These are phyloP conservation scores for Penicillium parvum DNA, from an alignment of 495 filamentous ascomycete species.

Conservation along the genomic window DNA sequence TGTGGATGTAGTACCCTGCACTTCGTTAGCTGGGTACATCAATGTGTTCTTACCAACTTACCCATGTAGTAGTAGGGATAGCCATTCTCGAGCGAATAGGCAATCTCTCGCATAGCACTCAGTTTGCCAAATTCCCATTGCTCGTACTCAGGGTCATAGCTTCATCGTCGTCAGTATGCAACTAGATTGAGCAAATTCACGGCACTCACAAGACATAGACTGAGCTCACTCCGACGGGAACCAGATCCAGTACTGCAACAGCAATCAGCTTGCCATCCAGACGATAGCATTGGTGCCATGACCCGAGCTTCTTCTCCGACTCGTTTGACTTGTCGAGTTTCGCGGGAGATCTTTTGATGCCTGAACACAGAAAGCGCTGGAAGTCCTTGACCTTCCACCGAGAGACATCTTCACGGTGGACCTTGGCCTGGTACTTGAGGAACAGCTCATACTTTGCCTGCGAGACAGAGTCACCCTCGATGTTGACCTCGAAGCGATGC, in stretches of 20 bases:
- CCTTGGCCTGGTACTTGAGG: conserved; percentile 75
- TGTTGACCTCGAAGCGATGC: conserved; percentile 71
- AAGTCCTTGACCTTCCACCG: conserved; percentile 69
- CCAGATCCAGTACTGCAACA: conserved; percentile 80
- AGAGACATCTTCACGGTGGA: conserved; percentile 70
- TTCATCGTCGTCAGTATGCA: conserved; percentile 17
- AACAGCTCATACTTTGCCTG: conserved; percentile 82
- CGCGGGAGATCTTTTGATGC: conserved; percentile 53
- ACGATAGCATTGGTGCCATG: conserved; percentile 94
- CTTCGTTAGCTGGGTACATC: background rate
- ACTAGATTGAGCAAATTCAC: background rate
- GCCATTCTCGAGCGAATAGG: conserved; percentile 66
- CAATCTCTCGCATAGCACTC: conserved; percentile 79
- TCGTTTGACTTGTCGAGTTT: conserved; percentile 28
- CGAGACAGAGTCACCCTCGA: conserved; percentile 76
- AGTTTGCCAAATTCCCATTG: conserved; percentile 82
- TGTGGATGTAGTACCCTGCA: conserved; percentile 66
- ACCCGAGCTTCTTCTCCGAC: conserved; percentile 64
- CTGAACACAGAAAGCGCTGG: conserved; percentile 82
- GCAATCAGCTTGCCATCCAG: conserved; percentile 86
- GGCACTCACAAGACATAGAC: conserved; percentile 77
- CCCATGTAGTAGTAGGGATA: conserved; percentile 79
- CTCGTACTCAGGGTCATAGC: conserved; percentile 77
- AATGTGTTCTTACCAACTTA: conserved; percentile 22
- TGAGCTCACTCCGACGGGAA: conserved; percentile 83